Conservation (phyloP, 2,329 filamentous ascomycete species). For the Chalara sp. region DNA sequence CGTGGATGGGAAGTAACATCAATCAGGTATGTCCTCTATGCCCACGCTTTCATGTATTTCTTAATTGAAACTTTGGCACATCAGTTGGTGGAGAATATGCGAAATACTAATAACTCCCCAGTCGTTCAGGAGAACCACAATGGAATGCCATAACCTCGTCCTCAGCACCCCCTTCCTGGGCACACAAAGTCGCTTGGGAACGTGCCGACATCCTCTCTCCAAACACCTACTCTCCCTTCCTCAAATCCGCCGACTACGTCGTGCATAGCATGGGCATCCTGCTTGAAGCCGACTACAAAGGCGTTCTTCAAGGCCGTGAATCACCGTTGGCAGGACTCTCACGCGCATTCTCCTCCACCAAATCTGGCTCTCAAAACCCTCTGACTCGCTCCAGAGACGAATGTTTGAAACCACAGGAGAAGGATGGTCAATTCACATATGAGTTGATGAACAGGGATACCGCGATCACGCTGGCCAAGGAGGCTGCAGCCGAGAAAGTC, state of each 20-base stretch:
- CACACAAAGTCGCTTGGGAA: slow-evolving; percentile 77
- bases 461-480: slow-evolving; percentile 76
- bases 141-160: slow-evolving; percentile 74
- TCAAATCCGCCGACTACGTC: slow-evolving; percentile 74
- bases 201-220: slow-evolving; percentile 83
- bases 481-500: slow-evolving; percentile 59
- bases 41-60: background rate
- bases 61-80: no score
- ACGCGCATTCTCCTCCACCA: slow-evolving; percentile 67
- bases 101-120: slow-evolving; percentile 30
- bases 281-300: slow-evolving; percentile 96
- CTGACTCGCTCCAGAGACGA: slow-evolving; percentile 54
- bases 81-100: no score
- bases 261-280: slow-evolving; percentile 95
- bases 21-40: slow-evolving; percentile 58
- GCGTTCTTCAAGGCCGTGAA: slow-evolving; percentile 75
- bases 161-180: slow-evolving; percentile 68
- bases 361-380: slow-evolving; percentile 61
- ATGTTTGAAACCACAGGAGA: slow-evolving; percentile 58
- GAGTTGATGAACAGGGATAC: slow-evolving; percentile 94
- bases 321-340: slow-evolving; percentile 72
- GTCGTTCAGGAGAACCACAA: slow-evolving; percentile 81
- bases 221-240: slow-evolving; percentile 66
- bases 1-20: slow-evolving; percentile 90
- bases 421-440: slow-evolving; percentile 78